A percentile compares a stretch with the other conserved stretches of the same genome.
Evolutionary conservation across 306 rosid species (phyloP).

Genomic region (Cyamopsis tetragonoloba): DNA sequence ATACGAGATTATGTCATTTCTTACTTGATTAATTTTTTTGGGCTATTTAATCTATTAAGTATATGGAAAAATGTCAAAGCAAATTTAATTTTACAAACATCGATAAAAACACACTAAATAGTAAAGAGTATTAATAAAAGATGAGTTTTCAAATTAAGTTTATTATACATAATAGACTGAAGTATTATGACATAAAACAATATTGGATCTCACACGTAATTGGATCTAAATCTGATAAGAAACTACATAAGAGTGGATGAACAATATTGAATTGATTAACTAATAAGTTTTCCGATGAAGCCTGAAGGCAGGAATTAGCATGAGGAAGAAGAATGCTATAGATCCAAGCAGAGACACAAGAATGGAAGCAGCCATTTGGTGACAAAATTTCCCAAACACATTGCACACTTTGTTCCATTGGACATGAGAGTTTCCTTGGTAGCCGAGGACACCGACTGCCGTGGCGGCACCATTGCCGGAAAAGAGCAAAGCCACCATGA

Average conservation of each 20-base stretch:
- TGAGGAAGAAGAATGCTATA: slow-evolving; percentile 39
- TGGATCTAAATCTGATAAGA: neutral
- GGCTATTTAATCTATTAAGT: no score
- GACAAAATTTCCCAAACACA: slow-evolving; percentile 54
- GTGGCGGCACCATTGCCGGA: slow-evolving; percentile 59
- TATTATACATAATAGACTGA: neutral
- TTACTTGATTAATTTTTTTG: no score
- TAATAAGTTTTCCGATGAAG: slow-evolving; percentile 5
- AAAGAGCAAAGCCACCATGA: slow-evolving; percentile 67
- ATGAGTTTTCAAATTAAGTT: neutral
- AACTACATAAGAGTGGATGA: neutral
- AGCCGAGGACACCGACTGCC: slow-evolving; percentile 53
- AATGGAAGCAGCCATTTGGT: slow-evolving; percentile 38
- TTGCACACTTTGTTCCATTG: slow-evolving; percentile 75
- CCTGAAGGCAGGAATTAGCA: slow-evolving; percentile 28
- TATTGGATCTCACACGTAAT: neutral
- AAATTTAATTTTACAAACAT: no score
- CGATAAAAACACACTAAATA: neutral
- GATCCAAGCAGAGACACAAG: slow-evolving; percentile 47
- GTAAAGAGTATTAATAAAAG: neutral
- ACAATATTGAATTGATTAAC: neutral
- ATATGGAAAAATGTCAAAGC: no score
- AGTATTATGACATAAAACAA: neutral
- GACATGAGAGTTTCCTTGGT: slow-evolving; percentile 68
- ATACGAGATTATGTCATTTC: no score